Evolutionary conservation across 2,329 filamentous ascomycete genomes (phyloP).

Genomic region (Sporothrix luriei): DNA sequence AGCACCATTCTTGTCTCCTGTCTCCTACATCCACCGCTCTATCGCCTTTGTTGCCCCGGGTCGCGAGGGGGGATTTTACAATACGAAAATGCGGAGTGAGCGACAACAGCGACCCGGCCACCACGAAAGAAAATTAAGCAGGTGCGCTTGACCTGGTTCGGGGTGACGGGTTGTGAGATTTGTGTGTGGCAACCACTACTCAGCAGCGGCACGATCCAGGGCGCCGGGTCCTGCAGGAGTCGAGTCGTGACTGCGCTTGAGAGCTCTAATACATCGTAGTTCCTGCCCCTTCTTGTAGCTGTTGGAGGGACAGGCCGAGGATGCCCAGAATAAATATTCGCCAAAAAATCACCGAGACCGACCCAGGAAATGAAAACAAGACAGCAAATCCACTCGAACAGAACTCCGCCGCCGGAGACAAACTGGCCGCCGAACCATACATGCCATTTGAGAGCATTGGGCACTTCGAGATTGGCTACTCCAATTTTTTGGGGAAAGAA

Average conservation of each 20-base stretch:
- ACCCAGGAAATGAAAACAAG: slow-evolving; percentile 2
- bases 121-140: background rate
- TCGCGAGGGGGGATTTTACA: background rate
- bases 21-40: background rate
- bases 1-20: background rate
- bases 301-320: background rate
- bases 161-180: slow-evolving; percentile 1
- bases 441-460: background rate
- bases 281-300: background rate
- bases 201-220: slow-evolving; percentile 14
- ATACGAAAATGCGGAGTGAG: slow-evolving; percentile 4
- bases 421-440: too few species aligned
- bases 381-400: background rate
- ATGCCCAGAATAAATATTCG: background rate
- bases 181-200: slow-evolving; percentile 19
- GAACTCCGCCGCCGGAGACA: background rate
- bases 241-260: slow-evolving; percentile 9
- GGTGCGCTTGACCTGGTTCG: slow-evolving; percentile 16
- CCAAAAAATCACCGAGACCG: background rate
- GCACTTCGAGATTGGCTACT: slow-evolving; percentile 21
- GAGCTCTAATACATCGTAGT: slow-evolving; percentile 7
- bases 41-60: background rate
- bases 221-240: background rate
- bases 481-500: slow-evolving; percentile 27
- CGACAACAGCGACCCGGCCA: background rate